Percentiles rank a stretch among this genome's conserved stretches.
Conservation (phyloP, 345 rosid species). For the Toxicodendron radicans region DNA sequence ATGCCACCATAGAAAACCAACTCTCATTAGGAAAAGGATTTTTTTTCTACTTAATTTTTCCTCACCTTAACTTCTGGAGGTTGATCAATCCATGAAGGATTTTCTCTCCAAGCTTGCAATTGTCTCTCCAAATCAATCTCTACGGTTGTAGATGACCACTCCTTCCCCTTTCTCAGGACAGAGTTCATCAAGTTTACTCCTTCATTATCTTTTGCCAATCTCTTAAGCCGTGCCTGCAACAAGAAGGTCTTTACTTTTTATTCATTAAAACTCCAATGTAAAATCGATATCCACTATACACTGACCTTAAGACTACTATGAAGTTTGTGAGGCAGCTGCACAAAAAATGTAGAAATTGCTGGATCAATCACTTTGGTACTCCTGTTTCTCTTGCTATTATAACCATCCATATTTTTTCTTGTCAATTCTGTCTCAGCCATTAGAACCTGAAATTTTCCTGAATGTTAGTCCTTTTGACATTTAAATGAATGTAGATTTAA, state of each 20-base stretch:
- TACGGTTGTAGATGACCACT: conserved; percentile 29
- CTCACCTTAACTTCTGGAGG: conserved; percentile 64
- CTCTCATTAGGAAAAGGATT: background rate
- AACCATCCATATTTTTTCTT: conserved; percentile 24
- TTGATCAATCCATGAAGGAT: conserved; percentile 66
- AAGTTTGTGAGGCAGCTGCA: conserved; percentile 59
- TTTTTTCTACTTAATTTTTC: background rate
- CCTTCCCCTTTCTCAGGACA: conserved; percentile 40
- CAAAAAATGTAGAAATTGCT: conserved; percentile 46
- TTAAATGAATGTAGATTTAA: too few relatives aligned
- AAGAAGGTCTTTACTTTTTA: conserved; percentile 13
- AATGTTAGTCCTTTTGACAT: conserved; percentile 1
- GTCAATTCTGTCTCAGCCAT: conserved; percentile 41
- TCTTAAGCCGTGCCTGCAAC: conserved; percentile 57
- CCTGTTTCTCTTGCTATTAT: conserved; percentile 32
- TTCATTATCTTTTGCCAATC: conserved; percentile 38
- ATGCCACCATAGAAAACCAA: background rate
- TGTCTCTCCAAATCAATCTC: conserved; percentile 62
- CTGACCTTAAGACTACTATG: conserved; percentile 48
- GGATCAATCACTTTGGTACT: conserved; percentile 52
- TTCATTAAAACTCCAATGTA: background rate
- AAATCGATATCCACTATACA: background rate
- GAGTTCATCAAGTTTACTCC: conserved; percentile 28
- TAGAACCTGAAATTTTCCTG: conserved; percentile 19
- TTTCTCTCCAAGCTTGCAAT: conserved; percentile 72